Conservation (phyloP, 441 rosid species). For the Euphorbia neoarborescens region DNA sequence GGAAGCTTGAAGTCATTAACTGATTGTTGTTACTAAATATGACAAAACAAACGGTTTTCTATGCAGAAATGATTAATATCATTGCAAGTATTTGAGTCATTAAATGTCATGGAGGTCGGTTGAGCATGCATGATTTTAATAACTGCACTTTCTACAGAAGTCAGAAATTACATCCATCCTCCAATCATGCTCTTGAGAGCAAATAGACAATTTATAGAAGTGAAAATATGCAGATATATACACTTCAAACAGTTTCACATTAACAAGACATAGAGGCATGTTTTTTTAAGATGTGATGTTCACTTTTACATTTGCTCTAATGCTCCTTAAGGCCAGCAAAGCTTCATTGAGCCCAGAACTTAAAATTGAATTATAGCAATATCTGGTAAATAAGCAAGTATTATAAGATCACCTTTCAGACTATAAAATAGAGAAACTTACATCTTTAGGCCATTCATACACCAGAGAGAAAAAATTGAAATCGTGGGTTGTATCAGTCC, state of each 20-base stretch:
- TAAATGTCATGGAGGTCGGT: not conserved
- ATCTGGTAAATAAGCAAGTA: not conserved
- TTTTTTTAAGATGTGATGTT: not conserved
- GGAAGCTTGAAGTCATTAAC: too few species aligned
- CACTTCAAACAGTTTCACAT: constrained; percentile 2
- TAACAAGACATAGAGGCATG: not conserved
- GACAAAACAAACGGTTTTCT: not conserved
- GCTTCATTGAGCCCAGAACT: not conserved
- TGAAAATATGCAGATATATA: not conserved
- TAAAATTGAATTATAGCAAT: not conserved
- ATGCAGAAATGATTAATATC: not conserved
- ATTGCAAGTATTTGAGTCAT: not conserved
- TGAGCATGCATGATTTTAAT: not conserved
- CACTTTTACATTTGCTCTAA: not conserved
- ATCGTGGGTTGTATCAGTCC: constrained; percentile 98
- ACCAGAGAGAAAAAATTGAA: constrained; percentile 93
- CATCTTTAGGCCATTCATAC: constrained; percentile 98
- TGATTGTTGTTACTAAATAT: too few species aligned
- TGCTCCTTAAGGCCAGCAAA: not conserved
- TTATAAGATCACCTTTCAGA: constrained; percentile 2
- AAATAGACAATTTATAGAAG: not conserved
- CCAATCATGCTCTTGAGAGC: not conserved
- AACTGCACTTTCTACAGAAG: not conserved
- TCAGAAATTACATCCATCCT: not conserved
- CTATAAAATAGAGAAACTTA: constrained; percentile 38